Evolutionary conservation across 768 basidiomycete species (phyloP).

Genomic region (Leucosporidium creatinivorum): DNA sequence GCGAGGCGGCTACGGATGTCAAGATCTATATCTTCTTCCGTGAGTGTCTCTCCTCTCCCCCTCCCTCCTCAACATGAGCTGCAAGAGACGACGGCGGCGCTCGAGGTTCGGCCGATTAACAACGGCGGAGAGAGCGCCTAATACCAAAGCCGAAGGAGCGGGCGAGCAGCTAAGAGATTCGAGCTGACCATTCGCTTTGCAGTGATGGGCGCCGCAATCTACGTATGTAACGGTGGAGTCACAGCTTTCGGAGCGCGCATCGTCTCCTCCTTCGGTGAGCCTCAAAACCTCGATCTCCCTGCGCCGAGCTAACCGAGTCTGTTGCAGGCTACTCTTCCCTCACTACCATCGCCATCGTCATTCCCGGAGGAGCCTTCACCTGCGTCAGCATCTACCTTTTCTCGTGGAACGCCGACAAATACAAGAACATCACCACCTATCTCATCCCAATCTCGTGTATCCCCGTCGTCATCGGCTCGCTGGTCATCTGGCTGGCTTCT

Average conservation of each 20-base stretch:
- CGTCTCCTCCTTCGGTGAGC: constrained; percentile 41
- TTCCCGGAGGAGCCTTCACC: constrained; percentile 43
- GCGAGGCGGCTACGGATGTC: constrained; percentile 40
- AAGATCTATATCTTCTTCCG: constrained; percentile 41
- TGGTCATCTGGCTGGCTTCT: constrained; percentile 35
- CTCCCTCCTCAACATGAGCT: no score
- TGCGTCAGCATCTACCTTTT: constrained; percentile 40
- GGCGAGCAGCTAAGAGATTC: not conserved
- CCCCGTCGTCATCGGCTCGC: constrained; percentile 42
- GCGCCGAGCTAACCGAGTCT: not conserved
- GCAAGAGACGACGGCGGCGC: no score
- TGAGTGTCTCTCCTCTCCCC: not conserved
- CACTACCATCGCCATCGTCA: constrained; percentile 12
- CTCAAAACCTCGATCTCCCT: not conserved
- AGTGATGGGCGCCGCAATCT: constrained; percentile 38
- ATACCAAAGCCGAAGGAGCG: no score
- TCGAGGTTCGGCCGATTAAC: no score
- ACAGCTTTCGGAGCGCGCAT: constrained; percentile 44
- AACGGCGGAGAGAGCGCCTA: no score
- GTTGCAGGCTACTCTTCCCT: constrained; percentile 18
- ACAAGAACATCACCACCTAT: constrained; percentile 38
- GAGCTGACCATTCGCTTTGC: not conserved
- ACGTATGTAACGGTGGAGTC: constrained; percentile 32
- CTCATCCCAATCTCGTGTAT: constrained; percentile 39
- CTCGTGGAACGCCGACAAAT: constrained; percentile 38